A percentile compares a stretch with the other conserved stretches of the same genome.
Conservation (phyloP, 2,329 filamentous ascomycete genomes). For the Sclerotinia nivalis region DNA sequence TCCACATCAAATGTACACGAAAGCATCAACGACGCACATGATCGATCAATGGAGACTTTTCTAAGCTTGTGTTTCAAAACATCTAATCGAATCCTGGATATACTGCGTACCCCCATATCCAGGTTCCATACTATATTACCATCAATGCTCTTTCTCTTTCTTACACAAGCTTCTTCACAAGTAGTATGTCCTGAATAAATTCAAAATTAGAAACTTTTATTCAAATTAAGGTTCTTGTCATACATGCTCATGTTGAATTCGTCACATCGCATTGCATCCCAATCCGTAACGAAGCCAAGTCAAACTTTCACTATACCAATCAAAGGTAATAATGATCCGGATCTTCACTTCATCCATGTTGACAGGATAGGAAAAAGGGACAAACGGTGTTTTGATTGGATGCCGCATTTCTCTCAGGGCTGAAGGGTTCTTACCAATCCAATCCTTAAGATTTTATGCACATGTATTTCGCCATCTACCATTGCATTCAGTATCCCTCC, state of each 20-base stretch:
- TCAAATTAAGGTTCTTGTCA: not conserved
- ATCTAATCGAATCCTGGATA: conserved; percentile 2
- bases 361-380: not conserved
- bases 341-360: not conserved
- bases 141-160: not conserved
- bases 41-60: not conserved
- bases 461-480: conserved; percentile 1
- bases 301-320: not conserved
- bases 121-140: not conserved
- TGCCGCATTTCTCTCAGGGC: not conserved
- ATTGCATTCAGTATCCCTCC: not conserved
- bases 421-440: not conserved
- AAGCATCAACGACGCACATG: not conserved
- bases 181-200: not conserved
- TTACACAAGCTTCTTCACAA: not conserved
- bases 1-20: conserved; percentile 15
- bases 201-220: not conserved
- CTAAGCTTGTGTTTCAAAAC: not conserved
- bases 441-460: conserved; percentile 2
- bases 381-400: not conserved
- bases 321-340: not conserved
- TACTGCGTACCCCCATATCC: not conserved
- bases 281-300: not conserved
- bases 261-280: not conserved
- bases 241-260: not conserved